A percentile compares a stretch with the other conserved stretches of the same genome.
Evolutionary conservation across 176 grass and related monocot genomes (phyloP).

Genomic region (Pontederia paniculata): DNA sequence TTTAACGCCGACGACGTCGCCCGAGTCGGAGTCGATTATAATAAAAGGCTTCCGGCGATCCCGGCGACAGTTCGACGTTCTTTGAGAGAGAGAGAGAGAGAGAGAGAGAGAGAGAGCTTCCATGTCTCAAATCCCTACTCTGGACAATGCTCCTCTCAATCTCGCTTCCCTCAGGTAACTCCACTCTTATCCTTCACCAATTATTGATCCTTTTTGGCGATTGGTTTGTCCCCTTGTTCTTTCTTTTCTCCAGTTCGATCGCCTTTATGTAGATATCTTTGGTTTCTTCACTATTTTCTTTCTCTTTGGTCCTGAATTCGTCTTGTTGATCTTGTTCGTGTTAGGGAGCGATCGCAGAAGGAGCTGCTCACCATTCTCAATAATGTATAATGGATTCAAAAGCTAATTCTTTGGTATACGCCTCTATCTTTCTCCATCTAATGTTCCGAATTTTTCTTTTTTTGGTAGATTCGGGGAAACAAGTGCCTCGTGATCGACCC

Average conservation of each 20-base stretch:
- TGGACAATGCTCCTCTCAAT: slow-evolving; percentile 74
- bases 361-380: slow-evolving; percentile 67
- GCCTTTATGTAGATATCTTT: too few relatives aligned
- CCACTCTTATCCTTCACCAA: background rate
- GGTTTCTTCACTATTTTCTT: background rate
- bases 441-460: slow-evolving; percentile 11
- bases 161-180: slow-evolving; percentile 48
- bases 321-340: background rate
- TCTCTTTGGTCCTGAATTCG: background rate
- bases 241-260: too few relatives aligned
- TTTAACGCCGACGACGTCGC: too few relatives aligned
- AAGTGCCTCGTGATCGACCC: slow-evolving; percentile 76
- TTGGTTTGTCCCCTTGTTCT: background rate
- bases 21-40: too few relatives aligned
- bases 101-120: background rate
- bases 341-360: slow-evolving; percentile 81
- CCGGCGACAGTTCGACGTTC: too few relatives aligned
- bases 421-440: background rate
- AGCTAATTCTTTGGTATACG: background rate
- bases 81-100: too few relatives aligned
- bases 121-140: slow-evolving; percentile 91
- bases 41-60: too few relatives aligned
- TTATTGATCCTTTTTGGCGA: background rate
- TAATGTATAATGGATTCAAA: slow-evolving; percentile 35
- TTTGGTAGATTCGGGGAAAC: slow-evolving; percentile 46